Base-by-base conservation (phyloP, 2,329 filamentous ascomycete species). In the Hypoxylon sp. region DNA sequence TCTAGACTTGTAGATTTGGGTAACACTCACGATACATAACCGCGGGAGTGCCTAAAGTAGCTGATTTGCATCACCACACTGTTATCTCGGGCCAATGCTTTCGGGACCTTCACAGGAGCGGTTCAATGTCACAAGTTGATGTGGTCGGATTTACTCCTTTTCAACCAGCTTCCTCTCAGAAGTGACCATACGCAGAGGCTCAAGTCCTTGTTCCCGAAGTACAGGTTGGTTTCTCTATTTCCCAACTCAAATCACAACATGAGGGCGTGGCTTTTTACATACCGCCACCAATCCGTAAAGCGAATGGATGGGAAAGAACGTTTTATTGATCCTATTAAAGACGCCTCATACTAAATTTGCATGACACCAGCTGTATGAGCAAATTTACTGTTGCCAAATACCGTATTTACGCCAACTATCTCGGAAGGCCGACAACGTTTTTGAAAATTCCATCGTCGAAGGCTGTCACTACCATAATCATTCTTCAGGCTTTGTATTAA, bases 1-100 rank as follows among this genome's bases (percentile, higher is more conserved):
- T 28, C 46, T 49, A 49, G 46, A 49, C 19, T 49, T 28, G 32
- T 6, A 19, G 17, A 49, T 3, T 32, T 49, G 46, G 23, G 46
- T 49, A 14, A 28, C 25, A 17, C 14, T 32, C 46, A 30, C 4
- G 23, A 17, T 49, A n/a, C 3, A 19, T 9, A 32, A 28, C 46
- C 17, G 14, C 23, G 32, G 7, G 6, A 9, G 14, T 30, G 2
- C 30, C n/a, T 43, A 19, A 43, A 43, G 19, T n/a, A 11, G 25
- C 7, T 9, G 19, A 49, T 30, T 30, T 30, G 7, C 23, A 32
- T 19, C 23, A 32, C 14, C 25, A 17, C 25, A 30, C 5, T 49
- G 46, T 32, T 30, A 32, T 49, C 43, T 48, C 46, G 14, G 14
- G 25, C 46, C 25, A 49, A 49, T 32, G 25, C 14, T 30, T 14